These are phyloP conservation scores for Leccinum disarticulatum DNA, from an alignment of 768 basidiomycete genomes.

Conservation along the genomic window DNA sequence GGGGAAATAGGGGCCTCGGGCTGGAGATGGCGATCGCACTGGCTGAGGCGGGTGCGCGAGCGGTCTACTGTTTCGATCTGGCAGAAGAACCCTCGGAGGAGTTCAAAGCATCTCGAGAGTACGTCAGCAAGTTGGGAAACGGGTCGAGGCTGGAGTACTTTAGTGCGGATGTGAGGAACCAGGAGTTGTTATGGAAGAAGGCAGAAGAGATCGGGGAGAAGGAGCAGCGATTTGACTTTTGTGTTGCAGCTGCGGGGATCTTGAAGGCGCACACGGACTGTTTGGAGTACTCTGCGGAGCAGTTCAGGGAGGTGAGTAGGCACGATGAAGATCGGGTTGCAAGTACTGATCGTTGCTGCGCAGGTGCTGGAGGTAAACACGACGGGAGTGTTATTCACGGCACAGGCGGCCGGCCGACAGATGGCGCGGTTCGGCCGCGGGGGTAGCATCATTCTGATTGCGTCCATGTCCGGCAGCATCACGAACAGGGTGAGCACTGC, in stretches of 20 bases:
- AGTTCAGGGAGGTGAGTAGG: constrained; percentile 58
- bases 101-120: constrained; percentile 54
- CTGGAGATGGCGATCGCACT: constrained; percentile 82
- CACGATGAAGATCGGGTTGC: background rate
- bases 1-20: constrained; percentile 69
- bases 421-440: constrained; percentile 49
- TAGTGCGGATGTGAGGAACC: constrained; percentile 63
- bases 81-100: constrained; percentile 54
- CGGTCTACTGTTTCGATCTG: constrained; percentile 69
- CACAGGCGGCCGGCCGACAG: constrained; percentile 58
- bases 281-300: constrained; percentile 60
- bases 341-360: background rate
- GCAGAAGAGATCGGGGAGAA: constrained; percentile 60
- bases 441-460: constrained; percentile 60
- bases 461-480: constrained; percentile 64
- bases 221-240: constrained; percentile 73
- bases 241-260: constrained; percentile 78
- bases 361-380: constrained; percentile 68
- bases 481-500: constrained; percentile 57
- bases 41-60: constrained; percentile 69
- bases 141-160: constrained; percentile 57
- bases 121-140: constrained; percentile 46
- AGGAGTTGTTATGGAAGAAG: constrained; percentile 55
- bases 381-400: constrained; percentile 59
- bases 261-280: constrained; percentile 59